Evolutionary conservation across 2,329 filamentous ascomycete genomes (phyloP).

Genomic region (Xylaria sp.): DNA sequence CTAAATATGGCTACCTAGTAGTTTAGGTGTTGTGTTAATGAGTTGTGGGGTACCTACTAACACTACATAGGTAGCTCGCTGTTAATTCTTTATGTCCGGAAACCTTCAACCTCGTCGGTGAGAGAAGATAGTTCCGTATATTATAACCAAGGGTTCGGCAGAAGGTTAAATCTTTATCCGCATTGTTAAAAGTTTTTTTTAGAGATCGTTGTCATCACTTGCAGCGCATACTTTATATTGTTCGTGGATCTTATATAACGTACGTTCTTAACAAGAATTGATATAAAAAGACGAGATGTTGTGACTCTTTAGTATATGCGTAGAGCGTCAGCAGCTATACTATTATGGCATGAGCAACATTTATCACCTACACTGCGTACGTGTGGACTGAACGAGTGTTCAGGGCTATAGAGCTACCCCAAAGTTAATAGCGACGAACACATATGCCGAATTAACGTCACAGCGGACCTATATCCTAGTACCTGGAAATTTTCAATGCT

Average conservation of each 20-base stretch:
- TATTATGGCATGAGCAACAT: background rate
- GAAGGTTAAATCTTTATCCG: background rate
- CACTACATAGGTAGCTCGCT: too few species aligned
- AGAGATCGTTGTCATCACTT: background rate
- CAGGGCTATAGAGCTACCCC: background rate
- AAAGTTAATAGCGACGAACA: background rate
- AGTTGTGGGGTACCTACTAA: too few species aligned
- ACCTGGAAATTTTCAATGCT: background rate
- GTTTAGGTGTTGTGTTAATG: too few species aligned
- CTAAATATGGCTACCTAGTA: too few species aligned
- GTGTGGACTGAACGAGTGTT: background rate
- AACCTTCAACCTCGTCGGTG: background rate
- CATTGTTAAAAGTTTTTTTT: too few species aligned
- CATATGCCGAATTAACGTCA: background rate
- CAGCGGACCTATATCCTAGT: slow-evolving; percentile 10
- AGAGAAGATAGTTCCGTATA: background rate
- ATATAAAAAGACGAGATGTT: background rate
- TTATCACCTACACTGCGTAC: background rate
- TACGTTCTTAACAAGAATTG: background rate
- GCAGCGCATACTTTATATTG: background rate
- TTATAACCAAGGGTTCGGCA: background rate
- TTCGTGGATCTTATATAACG: background rate
- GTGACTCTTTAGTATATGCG: background rate
- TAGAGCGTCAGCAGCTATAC: background rate
- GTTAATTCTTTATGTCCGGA: too few species aligned